Conservation (phyloP, 306 rosid genomes). For the Purshia tridentata region DNA sequence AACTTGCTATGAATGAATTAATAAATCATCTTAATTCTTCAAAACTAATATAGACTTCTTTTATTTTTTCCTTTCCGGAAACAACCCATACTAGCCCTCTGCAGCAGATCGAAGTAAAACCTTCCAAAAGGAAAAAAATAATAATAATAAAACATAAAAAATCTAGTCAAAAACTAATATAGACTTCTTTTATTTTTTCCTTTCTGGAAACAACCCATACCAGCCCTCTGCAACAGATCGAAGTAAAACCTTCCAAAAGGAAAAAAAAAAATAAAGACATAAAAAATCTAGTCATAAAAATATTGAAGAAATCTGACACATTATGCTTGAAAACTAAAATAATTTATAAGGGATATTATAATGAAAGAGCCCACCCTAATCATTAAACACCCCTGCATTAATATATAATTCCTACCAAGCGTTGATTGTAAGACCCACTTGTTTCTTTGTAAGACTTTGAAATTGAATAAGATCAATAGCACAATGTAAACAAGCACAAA, state of each 20-base stretch:
- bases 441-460: slow-evolving; percentile 8
- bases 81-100: too few species aligned
- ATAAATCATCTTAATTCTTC: too few species aligned
- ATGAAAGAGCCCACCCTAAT: neutral
- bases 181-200: too few species aligned
- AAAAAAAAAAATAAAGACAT: neutral
- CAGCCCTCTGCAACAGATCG: too few species aligned
- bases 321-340: neutral
- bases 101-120: too few species aligned
- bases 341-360: neutral
- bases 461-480: neutral
- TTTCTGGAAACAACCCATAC: too few species aligned
- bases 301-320: neutral
- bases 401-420: slow-evolving; percentile 17
- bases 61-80: too few species aligned
- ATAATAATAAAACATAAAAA: too few species aligned
- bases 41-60: too few species aligned
- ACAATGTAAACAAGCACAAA: neutral
- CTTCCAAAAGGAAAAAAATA: neutral
- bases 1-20: too few species aligned
- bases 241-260: neutral
- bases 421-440: slow-evolving; percentile 25
- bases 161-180: neutral
- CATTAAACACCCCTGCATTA: slow-evolving; percentile 17
- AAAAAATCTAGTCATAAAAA: neutral